Evolutionary conservation across 2,329 filamentous ascomycete genomes (phyloP).

Genomic region (Metarhizium album): DNA sequence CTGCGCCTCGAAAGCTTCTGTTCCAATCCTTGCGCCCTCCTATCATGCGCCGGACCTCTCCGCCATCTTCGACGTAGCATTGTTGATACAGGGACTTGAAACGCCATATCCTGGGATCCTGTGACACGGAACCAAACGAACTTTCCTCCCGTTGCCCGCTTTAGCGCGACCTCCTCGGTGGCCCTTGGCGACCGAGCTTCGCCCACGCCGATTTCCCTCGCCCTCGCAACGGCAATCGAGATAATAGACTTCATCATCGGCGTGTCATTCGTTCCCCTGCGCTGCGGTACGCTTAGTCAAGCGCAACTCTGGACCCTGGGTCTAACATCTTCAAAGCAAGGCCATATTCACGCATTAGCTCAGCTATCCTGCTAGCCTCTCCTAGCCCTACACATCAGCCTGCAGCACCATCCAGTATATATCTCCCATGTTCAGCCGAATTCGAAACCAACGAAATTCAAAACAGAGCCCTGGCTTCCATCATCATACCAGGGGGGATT

Average conservation of each 20-base stretch:
- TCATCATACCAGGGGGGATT: slow-evolving; percentile 5
- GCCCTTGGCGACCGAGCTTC: neutral
- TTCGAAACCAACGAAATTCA: slow-evolving; percentile 18
- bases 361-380: neutral
- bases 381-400: neutral
- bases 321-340: neutral
- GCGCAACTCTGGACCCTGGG: neutral
- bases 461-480: slow-evolving; percentile 11
- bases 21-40: neutral
- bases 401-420: neutral
- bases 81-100: slow-evolving; percentile 11
- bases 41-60: slow-evolving; percentile 8
- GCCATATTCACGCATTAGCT: neutral
- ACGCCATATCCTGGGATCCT: slow-evolving; percentile 6
- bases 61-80: slow-evolving; percentile 8
- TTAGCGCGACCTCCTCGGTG: too few relatives aligned
- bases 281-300: neutral
- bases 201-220: neutral
- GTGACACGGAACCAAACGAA: slow-evolving; percentile 3
- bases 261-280: neutral
- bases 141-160: neutral
- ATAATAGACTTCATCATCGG: neutral
- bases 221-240: neutral
- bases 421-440: slow-evolving; percentile 29
- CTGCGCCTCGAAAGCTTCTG: neutral